Conservation (phyloP, 805 yeast species). For the Saccharomyces eubayanus region DNA sequence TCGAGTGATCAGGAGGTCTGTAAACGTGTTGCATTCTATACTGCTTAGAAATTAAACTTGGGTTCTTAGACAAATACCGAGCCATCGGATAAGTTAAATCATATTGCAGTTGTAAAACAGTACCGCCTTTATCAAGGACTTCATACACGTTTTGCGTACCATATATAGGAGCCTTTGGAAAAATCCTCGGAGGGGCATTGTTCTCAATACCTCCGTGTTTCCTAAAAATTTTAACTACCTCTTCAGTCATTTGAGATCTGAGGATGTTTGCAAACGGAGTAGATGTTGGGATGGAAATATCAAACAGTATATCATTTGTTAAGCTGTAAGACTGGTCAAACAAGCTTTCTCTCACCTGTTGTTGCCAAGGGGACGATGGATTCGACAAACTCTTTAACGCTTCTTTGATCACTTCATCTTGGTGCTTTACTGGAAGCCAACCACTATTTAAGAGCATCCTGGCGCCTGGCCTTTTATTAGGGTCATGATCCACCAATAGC, state of each 20-base stretch:
- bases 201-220: slow-evolving; percentile 85
- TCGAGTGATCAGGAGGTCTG: slow-evolving; percentile 48
- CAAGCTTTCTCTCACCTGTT: slow-evolving; percentile 77
- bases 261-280: slow-evolving; percentile 45
- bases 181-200: slow-evolving; percentile 52
- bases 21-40: slow-evolving; percentile 76
- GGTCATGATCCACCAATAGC: slow-evolving; percentile 68
- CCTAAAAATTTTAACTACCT: slow-evolving; percentile 54
- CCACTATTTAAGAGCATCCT: slow-evolving; percentile 68
- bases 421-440: slow-evolving; percentile 76
- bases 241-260: slow-evolving; percentile 50
- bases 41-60: slow-evolving; percentile 40
- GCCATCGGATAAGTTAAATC: slow-evolving; percentile 90
- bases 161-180: slow-evolving; percentile 74
- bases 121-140: slow-evolving; percentile 76
- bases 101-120: slow-evolving; percentile 80
- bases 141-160: slow-evolving; percentile 63
- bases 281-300: slow-evolving; percentile 32
- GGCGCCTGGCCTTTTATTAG: slow-evolving; percentile 74
- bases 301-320: slow-evolving; percentile 80
- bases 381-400: slow-evolving; percentile 79
- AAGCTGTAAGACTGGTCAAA: slow-evolving; percentile 79
- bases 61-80: slow-evolving; percentile 62
- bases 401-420: slow-evolving; percentile 81
- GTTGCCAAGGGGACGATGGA: slow-evolving; percentile 91